A percentile compares a stretch with the other conserved stretches of the same genome.
These are phyloP conservation scores for Akebia trifoliata DNA, from an alignment of 164 flowering plant genomes.

Conservation along the genomic window DNA sequence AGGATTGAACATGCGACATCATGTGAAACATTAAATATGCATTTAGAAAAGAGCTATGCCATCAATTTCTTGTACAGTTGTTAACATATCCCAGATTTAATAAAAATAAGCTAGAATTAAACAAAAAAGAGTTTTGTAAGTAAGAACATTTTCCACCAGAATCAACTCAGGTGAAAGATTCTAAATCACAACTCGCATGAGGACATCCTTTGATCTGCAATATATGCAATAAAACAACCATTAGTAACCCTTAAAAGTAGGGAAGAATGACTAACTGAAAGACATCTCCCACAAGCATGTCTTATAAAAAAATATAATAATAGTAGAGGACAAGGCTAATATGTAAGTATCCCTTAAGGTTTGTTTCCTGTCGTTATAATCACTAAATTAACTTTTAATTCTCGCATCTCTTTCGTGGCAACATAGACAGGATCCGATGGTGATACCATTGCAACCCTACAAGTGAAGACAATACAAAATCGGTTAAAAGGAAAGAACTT, in stretches of 20 bases:
- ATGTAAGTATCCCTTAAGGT: conserved; percentile 95
- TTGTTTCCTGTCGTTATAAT: conserved; percentile 59
- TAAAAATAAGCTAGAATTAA: neutral
- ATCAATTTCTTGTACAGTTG: too few relatives aligned
- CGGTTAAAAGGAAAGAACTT: conserved; percentile 6
- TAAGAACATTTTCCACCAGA: conserved; percentile 79
- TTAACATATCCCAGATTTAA: neutral
- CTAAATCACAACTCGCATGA: conserved; percentile 93
- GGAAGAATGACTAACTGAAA: neutral
- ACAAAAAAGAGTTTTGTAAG: neutral
- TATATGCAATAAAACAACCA: conserved; percentile 9
- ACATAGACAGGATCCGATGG: conserved; percentile 89
- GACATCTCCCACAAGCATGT: neutral
- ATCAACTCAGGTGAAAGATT: conserved; percentile 93
- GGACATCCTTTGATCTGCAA: conserved; percentile 90
- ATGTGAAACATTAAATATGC: too few relatives aligned
- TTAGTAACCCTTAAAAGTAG: conserved; percentile 1
- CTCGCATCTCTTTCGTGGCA: conserved; percentile 88
- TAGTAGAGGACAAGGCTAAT: conserved; percentile 15
- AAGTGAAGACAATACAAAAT: conserved; percentile 14
- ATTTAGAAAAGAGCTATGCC: too few relatives aligned
- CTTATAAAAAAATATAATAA: neutral
- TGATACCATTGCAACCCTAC: conserved; percentile 74
- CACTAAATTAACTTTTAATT: conserved; percentile 70
- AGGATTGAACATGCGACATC: too few relatives aligned